phyloP scores from a whole-genome alignment of 306 rosid species.

The Prunus dulcis region DNA sequence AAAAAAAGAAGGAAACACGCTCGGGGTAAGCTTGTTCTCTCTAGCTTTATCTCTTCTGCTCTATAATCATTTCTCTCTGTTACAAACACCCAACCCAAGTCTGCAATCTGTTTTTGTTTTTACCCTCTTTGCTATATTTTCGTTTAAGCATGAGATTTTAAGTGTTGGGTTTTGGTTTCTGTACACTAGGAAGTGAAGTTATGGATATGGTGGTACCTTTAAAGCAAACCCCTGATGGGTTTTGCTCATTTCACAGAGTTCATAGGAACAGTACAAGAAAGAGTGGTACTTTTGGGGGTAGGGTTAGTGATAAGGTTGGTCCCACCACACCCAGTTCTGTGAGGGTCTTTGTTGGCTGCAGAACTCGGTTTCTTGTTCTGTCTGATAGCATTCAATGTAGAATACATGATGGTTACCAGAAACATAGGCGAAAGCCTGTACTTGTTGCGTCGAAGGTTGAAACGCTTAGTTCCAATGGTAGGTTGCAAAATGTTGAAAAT shows the following conservation, averaged over 20 bases:
- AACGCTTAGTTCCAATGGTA: conserved; percentile 47
- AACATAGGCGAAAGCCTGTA: conserved; percentile 22
- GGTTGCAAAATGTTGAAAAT: conserved; percentile 34
- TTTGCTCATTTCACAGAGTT: conserved; percentile 43
- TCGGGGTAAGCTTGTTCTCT: conserved; percentile 18
- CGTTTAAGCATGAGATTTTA: conserved; percentile 11
- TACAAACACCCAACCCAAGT: not conserved
- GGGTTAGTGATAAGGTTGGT: conserved; percentile 25
- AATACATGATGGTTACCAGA: conserved; percentile 19
- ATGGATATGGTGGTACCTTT: conserved; percentile 46
- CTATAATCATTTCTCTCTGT: not conserved
- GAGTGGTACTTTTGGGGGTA: conserved; percentile 20
- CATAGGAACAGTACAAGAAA: conserved; percentile 15
- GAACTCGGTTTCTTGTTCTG: conserved; percentile 28
- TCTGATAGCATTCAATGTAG: conserved; percentile 25
- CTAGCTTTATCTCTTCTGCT: not conserved
- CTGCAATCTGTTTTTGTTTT: not conserved
- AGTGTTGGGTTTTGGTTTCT: conserved; percentile 13
- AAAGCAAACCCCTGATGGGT: conserved; percentile 41
- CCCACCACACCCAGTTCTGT: conserved; percentile 1
- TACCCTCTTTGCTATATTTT: not conserved
- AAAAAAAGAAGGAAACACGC: not conserved
- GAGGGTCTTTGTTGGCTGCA: conserved; percentile 30
- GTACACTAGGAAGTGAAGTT: conserved; percentile 5
- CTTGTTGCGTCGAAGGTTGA: conserved; percentile 50